Base-by-base conservation (phyloP, 129 eudicot genomes). In the Glebionis coronaria region DNA sequence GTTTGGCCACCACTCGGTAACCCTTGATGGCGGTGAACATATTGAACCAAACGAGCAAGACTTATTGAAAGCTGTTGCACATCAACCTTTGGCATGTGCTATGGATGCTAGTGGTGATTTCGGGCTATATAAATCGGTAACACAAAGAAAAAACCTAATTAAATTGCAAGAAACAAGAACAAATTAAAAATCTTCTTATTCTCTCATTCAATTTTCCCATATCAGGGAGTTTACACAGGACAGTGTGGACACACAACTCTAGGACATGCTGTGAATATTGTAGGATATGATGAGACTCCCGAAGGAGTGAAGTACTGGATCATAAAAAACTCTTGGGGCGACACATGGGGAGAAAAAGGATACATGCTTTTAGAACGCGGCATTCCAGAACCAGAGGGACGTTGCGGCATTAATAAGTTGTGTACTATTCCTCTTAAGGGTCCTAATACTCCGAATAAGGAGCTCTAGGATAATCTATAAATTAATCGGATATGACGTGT, bases 231-330 rank as follows among this genome's bases (percentile, higher is more conserved):
- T 42, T 88, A 77, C 44, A 82, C 72, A 2, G 96, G 91, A 59
- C 65, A 47, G 0, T 88, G 96, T 51, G 89, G 35, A 29, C 35
- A 29, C 31, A 6, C 9, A 0, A 35, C 8, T 1, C 0, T 6
- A 6, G 42, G 42, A 5, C 85, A 12, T 5, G 28, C 44, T 21
- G 63, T 27, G 2, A 9, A 10, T 15, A 27, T 81, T 3, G 91
- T 78, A 0, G 82, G 82, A 42, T 78, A 71, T 12, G 78, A 73
- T 16, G 50, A 59, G 4, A 72, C 74, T 28, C 58, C 71, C 1
- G 87, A 76, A 21, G 90, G 96, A 10, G 65, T 79, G 28, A 88
- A 85, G 38, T 88, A 88, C 46, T 88, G 92, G 92, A 81, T 65
- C 10, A 5, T 65, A 12, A 71, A 71, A 31, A 49, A 71, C 58